phyloP scores from a whole-genome alignment of 768 basidiomycete genomes.

The Lentinula edodes region DNA sequence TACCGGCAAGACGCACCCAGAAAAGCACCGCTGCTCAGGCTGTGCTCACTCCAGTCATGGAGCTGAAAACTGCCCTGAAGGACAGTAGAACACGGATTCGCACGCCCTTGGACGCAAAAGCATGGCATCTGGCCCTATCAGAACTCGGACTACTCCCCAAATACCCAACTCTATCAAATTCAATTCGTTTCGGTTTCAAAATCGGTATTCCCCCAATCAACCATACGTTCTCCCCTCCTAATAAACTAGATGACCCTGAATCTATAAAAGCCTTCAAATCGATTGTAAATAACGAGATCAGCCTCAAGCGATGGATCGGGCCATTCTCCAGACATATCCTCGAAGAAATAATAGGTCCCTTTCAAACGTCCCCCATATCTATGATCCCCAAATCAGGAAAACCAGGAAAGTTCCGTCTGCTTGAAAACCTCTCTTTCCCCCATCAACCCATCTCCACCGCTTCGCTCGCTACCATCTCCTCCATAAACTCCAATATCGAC shows the following conservation, averaged over 20 bases:
- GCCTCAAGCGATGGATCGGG: constrained; percentile 23
- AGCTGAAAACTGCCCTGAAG: constrained; percentile 32
- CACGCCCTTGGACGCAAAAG: constrained; percentile 24
- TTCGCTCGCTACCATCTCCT: background rate
- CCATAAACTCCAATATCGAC: background rate
- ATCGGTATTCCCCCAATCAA: background rate
- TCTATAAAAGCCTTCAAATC: constrained; percentile 9
- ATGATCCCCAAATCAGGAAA: constrained; percentile 30
- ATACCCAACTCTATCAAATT: constrained; percentile 24
- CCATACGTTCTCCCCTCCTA: background rate
- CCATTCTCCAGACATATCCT: constrained; percentile 19
- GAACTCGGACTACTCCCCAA: constrained; percentile 10
- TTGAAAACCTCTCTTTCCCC: constrained; percentile 36
- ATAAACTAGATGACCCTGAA: background rate
- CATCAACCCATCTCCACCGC: background rate
- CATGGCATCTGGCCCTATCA: constrained; percentile 23
- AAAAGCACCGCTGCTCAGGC: constrained; percentile 35
- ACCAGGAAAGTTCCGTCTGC: constrained; percentile 22
- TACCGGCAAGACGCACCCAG: constrained; percentile 13
- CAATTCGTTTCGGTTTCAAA: background rate
- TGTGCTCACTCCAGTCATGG: constrained; percentile 31
- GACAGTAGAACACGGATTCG: constrained; percentile 19
- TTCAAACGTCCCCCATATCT: constrained; percentile 30
- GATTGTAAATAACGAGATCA: constrained; percentile 20
- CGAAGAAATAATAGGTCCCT: constrained; percentile 26